Conservation (phyloP, 2,329 filamentous ascomycete species). For the Paramyrothecium sp. region DNA sequence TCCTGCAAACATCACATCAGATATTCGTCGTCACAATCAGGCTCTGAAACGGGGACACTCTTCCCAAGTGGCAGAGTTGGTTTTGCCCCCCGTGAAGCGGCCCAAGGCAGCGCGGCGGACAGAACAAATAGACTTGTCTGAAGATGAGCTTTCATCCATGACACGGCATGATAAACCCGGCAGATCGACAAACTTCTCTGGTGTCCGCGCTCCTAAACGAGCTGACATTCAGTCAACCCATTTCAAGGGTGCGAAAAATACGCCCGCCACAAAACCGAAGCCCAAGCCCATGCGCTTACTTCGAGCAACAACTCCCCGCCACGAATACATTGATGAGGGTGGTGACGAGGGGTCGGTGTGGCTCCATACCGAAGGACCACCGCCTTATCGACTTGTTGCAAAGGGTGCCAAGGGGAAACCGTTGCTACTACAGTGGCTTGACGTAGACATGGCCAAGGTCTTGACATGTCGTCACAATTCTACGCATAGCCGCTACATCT, state of each 20-base stretch:
- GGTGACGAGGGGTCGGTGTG: background rate
- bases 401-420: background rate
- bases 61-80: background rate
- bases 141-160: background rate
- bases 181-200: background rate
- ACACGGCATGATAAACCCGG: background rate
- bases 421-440: background rate
- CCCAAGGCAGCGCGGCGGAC: background rate
- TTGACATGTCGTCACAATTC: background rate
- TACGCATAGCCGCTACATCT: background rate
- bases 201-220: background rate
- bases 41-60: background rate
- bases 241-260: slow-evolving; percentile 8
- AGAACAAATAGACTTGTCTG: background rate
- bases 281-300: background rate
- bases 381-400: background rate
- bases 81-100: background rate
- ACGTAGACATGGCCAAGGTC: background rate
- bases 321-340: background rate
- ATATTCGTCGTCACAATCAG: slow-evolving; percentile 11
- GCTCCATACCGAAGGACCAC: background rate
- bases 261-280: background rate
- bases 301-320: background rate
- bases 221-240: slow-evolving; percentile 14
- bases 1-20: slow-evolving; percentile 18